phyloP scores from a whole-genome alignment of 305 asterid genomes.

The Fraxinus sp. region DNA sequence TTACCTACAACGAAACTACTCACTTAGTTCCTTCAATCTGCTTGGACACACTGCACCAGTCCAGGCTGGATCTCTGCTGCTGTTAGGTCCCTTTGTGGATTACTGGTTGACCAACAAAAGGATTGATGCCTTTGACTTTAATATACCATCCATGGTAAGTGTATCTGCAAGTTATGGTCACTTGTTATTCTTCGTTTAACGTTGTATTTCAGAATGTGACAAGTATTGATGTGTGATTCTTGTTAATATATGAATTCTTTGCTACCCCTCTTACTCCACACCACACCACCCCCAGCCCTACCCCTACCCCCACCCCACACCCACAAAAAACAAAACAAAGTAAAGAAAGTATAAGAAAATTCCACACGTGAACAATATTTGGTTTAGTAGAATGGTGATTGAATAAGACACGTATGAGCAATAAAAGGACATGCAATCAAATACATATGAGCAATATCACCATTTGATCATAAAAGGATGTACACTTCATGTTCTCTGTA shows the following conservation, averaged over 20 bases:
- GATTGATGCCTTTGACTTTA: conserved; percentile 57
- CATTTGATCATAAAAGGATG: neutral
- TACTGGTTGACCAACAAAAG: conserved; percentile 79
- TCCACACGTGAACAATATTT: neutral
- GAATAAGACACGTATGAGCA: neutral
- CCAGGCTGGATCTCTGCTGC: conserved; percentile 70
- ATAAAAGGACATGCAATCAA: neutral
- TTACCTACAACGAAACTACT: conserved; percentile 80
- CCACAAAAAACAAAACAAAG: neutral
- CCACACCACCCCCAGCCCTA: neutral
- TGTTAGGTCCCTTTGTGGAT: conserved; percentile 74
- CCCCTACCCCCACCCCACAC: neutral
- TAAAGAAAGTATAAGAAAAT: neutral
- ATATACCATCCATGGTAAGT: conserved; percentile 54
- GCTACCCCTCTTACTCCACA: neutral
- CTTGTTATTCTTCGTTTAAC: neutral
- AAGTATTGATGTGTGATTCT: neutral
- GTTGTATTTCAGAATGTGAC: neutral
- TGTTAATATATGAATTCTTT: neutral
- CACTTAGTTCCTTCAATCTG: conserved; percentile 79
- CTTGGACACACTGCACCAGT: conserved; percentile 91
- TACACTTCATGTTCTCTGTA: neutral
- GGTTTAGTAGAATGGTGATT: neutral
- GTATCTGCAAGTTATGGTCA: conserved; percentile 15
- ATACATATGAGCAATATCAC: neutral